Evolutionary conservation across 106 monocot genomes (phyloP).

Genomic region (Dactylorhiza incarnata): DNA sequence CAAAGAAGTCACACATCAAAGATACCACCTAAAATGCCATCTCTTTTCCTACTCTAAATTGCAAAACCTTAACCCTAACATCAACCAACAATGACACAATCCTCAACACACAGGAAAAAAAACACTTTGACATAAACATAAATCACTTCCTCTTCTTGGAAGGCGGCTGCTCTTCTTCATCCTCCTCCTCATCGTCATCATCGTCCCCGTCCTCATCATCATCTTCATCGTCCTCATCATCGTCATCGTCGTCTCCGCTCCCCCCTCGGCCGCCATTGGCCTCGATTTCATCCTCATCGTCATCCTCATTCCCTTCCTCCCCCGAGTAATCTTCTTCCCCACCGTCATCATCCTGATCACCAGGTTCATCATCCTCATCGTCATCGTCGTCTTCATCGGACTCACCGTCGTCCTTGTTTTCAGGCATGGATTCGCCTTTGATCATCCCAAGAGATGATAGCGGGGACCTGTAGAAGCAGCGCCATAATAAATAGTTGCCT

Average conservation of each 20-base stretch:
- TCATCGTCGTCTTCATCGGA: constrained; percentile 6
- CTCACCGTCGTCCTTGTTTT: constrained; percentile 10
- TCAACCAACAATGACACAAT: constrained; percentile 5
- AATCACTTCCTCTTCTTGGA: constrained; percentile 8
- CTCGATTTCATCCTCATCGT: neutral
- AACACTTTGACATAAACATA: neutral
- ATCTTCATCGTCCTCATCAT: neutral
- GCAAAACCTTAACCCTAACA: neutral
- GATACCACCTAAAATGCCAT: neutral
- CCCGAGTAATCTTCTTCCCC: constrained; percentile 7
- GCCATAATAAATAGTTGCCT: neutral
- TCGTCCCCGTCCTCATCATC: neutral
- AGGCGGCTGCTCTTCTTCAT: constrained; percentile 3
- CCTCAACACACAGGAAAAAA: neutral
- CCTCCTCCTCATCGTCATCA: neutral
- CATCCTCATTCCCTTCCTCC: neutral
- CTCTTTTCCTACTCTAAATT: neutral
- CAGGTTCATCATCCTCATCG: neutral
- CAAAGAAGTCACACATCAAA: neutral
- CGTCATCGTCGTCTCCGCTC: neutral
- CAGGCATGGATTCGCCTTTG: constrained; percentile 5
- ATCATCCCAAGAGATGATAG: neutral
- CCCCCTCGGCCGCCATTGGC: neutral
- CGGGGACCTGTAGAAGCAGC: neutral
- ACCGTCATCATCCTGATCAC: neutral